Evolutionary conservation across 768 basidiomycete species (phyloP), one percentile per base, ranked within the genome.

Genomic region (Hortiboletus campestris): DNA sequence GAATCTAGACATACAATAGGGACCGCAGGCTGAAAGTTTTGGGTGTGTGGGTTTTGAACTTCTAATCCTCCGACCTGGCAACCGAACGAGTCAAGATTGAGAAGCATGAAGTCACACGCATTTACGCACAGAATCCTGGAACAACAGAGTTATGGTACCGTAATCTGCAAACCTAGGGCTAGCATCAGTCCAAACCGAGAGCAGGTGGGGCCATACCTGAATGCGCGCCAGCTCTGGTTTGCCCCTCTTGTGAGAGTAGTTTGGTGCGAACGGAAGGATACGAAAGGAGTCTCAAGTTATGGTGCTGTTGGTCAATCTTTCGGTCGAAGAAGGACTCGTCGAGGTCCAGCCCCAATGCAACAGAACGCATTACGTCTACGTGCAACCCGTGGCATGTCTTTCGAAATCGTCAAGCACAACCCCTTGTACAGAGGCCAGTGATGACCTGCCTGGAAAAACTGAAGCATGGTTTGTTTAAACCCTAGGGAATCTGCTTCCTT

Each of bases 171-270:
- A 36, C 17, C 10, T 17, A 6, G 47, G 6, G 9, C 52, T 17
- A 55, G 32, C 31, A 39, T 47, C 6, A n/a, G 19, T 49, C n/a
- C 43, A 41, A 14, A 35, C 16, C 2, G n/a, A 42, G 29, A 41
- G 40, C 19, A 35, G 16, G 13, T 2, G 4, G 4, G 20, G 32
- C 34, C 70, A 46, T 56, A 80, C 86, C 89, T 45, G 89, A 89
- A 64, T 94, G 92, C 20, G 88, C 85, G 12, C 89, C 91, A 16
- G 91, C 91, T 28, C 92, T 80, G 14, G 88, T 85, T 64, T 90
- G 88, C 1, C 88, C 89, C 1, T 86, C 82, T 38, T 76, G 69
- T 36, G 76, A 74, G 43, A 91, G 73, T 34, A 87, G 61, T 20
- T 76, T 71, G 7, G 80, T 78, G 56, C 82, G 82, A 49, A 94